These are phyloP conservation scores for Pseudogymnoascus sp. DNA, from an alignment of 2,329 filamentous ascomycete genomes.

Conservation along the genomic window DNA sequence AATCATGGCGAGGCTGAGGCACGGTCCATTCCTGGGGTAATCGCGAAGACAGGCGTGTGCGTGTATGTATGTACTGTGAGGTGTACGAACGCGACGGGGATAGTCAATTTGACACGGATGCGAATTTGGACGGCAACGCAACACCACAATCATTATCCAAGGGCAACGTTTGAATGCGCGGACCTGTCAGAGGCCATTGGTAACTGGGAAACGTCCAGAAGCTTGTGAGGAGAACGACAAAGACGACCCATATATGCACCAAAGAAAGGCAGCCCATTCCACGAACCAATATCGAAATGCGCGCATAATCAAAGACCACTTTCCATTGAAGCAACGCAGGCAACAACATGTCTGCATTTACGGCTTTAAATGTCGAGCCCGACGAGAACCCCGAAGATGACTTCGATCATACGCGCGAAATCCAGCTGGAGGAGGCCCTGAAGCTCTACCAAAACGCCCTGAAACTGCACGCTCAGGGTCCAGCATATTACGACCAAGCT, in stretches of 20 bases:
- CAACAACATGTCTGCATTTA: constrained; percentile 48
- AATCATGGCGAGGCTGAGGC: neutral
- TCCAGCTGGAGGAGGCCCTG: constrained; percentile 86
- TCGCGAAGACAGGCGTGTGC: neutral
- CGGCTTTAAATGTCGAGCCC: constrained; percentile 86
- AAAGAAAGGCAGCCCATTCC: neutral
- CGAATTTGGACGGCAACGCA: neutral
- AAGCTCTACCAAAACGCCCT: constrained; percentile 90
- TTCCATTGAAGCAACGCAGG: neutral
- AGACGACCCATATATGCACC: neutral
- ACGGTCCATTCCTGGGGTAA: neutral
- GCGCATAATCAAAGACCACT: neutral
- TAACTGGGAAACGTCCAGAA: too few relatives aligned
- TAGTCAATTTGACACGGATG: neutral
- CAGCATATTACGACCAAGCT: constrained; percentile 66
- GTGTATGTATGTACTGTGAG: neutral
- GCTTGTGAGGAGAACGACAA: neutral
- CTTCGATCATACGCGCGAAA: constrained; percentile 88
- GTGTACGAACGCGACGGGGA: neutral
- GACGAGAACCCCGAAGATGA: constrained; percentile 88
- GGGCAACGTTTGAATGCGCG: neutral
- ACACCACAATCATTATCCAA: neutral
- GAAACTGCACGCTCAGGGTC: constrained; percentile 84
- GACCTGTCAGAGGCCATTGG: neutral
- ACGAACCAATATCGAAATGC: neutral